Evolutionary conservation across 2,329 filamentous ascomycete species (phyloP).

Genomic region (Alternaria sp.): DNA sequence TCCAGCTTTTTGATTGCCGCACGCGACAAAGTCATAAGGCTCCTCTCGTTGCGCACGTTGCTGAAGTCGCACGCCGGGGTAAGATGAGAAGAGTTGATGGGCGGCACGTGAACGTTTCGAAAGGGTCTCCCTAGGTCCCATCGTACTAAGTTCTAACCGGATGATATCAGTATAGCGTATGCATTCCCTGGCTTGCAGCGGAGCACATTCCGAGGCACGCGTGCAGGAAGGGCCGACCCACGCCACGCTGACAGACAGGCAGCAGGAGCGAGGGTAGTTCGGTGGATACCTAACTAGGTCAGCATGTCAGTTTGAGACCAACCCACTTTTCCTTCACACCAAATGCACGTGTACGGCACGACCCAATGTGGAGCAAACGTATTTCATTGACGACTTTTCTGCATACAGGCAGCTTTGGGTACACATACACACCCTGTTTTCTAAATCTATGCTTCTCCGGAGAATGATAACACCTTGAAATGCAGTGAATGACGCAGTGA

Average conservation of each 20-base stretch:
- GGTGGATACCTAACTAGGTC: background rate
- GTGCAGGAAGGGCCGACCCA: conserved; percentile 1
- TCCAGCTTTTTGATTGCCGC: background rate
- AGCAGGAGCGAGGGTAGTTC: background rate
- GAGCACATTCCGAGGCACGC: background rate
- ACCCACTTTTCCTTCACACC: background rate
- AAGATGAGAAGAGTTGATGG: background rate
- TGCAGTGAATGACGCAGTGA: conserved; percentile 2
- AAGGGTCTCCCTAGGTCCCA: background rate
- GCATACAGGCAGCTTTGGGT: background rate
- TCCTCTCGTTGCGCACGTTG: background rate
- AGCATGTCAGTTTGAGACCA: background rate
- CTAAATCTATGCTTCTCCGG: background rate
- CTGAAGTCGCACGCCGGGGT: background rate
- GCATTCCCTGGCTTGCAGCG: background rate
- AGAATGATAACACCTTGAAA: conserved; percentile 1
- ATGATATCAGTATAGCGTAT: background rate
- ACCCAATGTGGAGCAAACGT: background rate
- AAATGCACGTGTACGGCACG: background rate
- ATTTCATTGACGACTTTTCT: conserved; percentile 3
- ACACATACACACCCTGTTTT: background rate
- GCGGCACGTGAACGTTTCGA: background rate
- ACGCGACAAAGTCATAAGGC: background rate
- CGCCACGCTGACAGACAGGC: background rate
- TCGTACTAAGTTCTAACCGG: background rate